Evolutionary conservation across 1,139 yeast genomes (phyloP), one percentile per base, ranked within the genome.

Genomic region (Saccharomyces hybrid): DNA sequence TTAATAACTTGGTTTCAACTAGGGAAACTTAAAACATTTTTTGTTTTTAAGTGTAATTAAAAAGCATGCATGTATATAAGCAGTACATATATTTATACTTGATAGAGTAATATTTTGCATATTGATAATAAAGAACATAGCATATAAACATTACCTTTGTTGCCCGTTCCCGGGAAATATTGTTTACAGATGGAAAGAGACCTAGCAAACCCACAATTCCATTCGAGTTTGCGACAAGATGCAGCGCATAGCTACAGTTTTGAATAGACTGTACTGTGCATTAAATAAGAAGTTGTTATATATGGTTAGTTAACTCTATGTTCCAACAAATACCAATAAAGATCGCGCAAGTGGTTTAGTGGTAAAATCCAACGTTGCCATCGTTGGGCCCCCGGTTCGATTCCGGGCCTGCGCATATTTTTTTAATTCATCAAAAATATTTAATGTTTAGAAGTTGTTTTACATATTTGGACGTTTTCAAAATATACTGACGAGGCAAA

Each of bases 301-400:
- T 20, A 20, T 20, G 1, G 23, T 20, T 20, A 20, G 23, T 20
- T 20, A 20, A 20, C 1, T 20, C 23, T 20, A 20, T 20, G 23
- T 20, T 20, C 23, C 23, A 1, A 20, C 23, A 20, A 20, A 20
- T 20, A 20, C 3, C 20, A 9, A 13, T 5, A 7, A 16, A 16
- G 9, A 3, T 14, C 16, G 44, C 44, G 44, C 44, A 38, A 38
- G 44, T 38, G 44, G 44, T 38, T 38, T 38, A 38, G 44, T 38
- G 44, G 44, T 38, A 38, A 38, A 38, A 38, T 38, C 44, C 44
- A 38, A 38, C 44, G 44, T 38, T 38, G 44, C 44, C 44, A 38
- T 38, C 44, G 44, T 38, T 38, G 44, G 44, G 44, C 44, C 44
- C 44, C 44, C 44, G 44, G 44, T 38, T 38, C 44, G 44, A 38